These are phyloP conservation scores for Kurtzmaniella quercitrusa DNA, from an alignment of 1,139 yeast genomes.

Conservation along the genomic window DNA sequence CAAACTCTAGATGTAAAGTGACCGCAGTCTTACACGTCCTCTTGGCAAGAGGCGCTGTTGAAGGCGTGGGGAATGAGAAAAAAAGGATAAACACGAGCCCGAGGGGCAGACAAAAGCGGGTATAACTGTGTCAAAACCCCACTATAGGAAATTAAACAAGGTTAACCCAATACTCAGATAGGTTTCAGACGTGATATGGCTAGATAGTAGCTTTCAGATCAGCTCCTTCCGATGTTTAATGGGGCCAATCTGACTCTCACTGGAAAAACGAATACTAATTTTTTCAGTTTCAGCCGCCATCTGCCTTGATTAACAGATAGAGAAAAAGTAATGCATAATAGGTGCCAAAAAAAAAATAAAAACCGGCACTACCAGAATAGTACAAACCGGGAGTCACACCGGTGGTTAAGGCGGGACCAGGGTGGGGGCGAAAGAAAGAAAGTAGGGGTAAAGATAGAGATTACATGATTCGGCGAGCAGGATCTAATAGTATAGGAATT, in stretches of 20 bases:
- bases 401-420: neutral
- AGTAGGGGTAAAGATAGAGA: neutral
- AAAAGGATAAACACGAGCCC: neutral
- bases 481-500: too few relatives aligned
- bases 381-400: too few relatives aligned
- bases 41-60: neutral
- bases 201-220: neutral
- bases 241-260: neutral
- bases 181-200: too few relatives aligned
- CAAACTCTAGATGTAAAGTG: too few relatives aligned
- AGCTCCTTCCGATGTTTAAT: neutral
- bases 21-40: too few relatives aligned
- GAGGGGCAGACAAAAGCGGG: neutral
- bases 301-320: neutral
- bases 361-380: too few relatives aligned
- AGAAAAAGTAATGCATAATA: neutral
- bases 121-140: neutral
- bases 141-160: neutral
- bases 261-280: neutral
- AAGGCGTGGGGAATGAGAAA: neutral
- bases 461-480: too few relatives aligned
- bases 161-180: neutral
- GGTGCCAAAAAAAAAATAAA: neutral
- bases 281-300: neutral
- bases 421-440: neutral